phyloP scores from a whole-genome alignment of 2,329 filamentous ascomycete genomes.

The Neodidymelliopsis sp. region DNA sequence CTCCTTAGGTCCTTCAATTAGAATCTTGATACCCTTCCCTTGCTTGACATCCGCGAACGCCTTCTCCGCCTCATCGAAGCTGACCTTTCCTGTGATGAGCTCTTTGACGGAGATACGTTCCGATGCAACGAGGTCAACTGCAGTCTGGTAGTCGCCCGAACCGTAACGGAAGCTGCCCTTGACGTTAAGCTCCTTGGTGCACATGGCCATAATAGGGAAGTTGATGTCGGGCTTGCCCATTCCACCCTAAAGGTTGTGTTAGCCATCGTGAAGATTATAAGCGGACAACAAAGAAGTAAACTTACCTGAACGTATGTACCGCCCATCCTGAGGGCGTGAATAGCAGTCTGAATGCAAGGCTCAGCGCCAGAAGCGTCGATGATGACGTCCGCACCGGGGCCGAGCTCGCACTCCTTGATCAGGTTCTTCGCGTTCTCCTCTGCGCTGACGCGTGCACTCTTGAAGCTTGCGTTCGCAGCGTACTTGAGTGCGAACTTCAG shows the following conservation, averaged over 20 bases:
- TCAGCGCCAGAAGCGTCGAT: conserved; percentile 60
- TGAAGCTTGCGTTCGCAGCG: conserved; percentile 71
- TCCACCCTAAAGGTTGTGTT: conserved; percentile 56
- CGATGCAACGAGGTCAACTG: conserved; percentile 75
- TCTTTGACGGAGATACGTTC: conserved; percentile 79
- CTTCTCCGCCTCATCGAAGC: conserved; percentile 81
- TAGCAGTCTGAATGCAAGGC: conserved; percentile 58
- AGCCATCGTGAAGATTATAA: background rate
- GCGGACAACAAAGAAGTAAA: background rate
- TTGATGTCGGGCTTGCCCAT: conserved; percentile 89
- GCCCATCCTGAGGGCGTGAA: conserved; percentile 57
- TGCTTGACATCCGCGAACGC: conserved; percentile 88
- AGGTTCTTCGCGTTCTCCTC: conserved; percentile 78
- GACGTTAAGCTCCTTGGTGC: conserved; percentile 85
- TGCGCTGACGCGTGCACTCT: conserved; percentile 65
- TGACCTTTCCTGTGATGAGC: conserved; percentile 78
- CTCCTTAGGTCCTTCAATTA: conserved; percentile 56
- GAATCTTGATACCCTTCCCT: conserved; percentile 76
- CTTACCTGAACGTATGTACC: conserved; percentile 57
- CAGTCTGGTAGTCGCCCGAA: conserved; percentile 84
- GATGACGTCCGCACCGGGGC: conserved; percentile 56
- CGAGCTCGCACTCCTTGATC: conserved; percentile 68
- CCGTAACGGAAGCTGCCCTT: conserved; percentile 92
- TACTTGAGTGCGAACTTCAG: conserved; percentile 80
- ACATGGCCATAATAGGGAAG: conserved; percentile 91